Conservation (phyloP, 1,139 yeast genomes). For the Blastobotrys capitulatus region DNA sequence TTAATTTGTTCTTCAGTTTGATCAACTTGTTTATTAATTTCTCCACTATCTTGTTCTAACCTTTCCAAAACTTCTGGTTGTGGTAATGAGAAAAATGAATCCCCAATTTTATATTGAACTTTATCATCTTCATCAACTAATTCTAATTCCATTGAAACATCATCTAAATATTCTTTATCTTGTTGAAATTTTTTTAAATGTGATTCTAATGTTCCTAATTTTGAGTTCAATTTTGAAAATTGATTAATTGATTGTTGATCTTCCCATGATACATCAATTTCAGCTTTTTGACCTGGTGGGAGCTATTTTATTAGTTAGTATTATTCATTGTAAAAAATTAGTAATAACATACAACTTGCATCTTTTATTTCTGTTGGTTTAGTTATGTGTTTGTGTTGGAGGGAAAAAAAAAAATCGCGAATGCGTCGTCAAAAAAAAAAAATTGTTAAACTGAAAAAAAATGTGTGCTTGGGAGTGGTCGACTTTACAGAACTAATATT, state of each 20-base stretch:
- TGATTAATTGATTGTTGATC: constrained; percentile 88
- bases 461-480: too few species aligned
- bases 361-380: background rate
- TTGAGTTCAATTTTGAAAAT: constrained; percentile 74
- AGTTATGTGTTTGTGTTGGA: background rate
- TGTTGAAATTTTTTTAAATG: constrained; percentile 47
- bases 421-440: background rate
- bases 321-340: background rate
- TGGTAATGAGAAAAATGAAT: constrained; percentile 62
- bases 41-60: constrained; percentile 56
- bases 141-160: constrained; percentile 78
- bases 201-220: constrained; percentile 54
- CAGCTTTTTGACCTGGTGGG: constrained; percentile 38
- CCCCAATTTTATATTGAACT: constrained; percentile 60
- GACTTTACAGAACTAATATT: too few species aligned
- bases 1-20: constrained; percentile 45
- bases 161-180: constrained; percentile 87
- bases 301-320: constrained; percentile 6
- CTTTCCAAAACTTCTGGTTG: constrained; percentile 59
- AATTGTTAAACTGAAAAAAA: too few species aligned
- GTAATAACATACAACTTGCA: constrained; percentile 13
- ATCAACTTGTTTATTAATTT: constrained; percentile 46
- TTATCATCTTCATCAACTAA: constrained; percentile 72
- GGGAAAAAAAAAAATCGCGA: background rate
- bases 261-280: constrained; percentile 75